phyloP scores from a whole-genome alignment of 2,329 filamentous ascomycete species.

The Chaetomiaceae sp. region DNA sequence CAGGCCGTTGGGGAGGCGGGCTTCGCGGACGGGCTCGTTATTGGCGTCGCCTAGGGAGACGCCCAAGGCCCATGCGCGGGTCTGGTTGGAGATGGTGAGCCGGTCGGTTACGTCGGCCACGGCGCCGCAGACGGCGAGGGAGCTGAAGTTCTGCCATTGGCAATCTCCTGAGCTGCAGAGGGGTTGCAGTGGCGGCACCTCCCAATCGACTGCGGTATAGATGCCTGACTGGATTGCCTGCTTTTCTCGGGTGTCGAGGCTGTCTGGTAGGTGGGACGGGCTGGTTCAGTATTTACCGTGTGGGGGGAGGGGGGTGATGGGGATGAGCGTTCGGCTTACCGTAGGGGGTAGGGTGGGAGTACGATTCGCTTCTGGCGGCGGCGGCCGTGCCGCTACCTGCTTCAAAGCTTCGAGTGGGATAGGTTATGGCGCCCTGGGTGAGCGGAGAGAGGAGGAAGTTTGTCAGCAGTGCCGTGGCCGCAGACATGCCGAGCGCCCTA shows the following conservation, averaged over 20 bases:
- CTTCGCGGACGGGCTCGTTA: slow-evolving; percentile 10
- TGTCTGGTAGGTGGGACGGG: slow-evolving; percentile 8
- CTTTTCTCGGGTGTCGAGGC: slow-evolving; percentile 24
- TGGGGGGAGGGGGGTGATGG: neutral
- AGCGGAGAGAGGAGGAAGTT: slow-evolving; percentile 24
- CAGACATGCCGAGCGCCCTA: slow-evolving; percentile 27
- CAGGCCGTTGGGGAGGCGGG: slow-evolving; percentile 24
- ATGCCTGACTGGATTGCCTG: slow-evolving; percentile 26
- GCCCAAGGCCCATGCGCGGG: neutral
- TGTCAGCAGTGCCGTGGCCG: slow-evolving; percentile 24
- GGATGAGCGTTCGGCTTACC: slow-evolving; percentile 7
- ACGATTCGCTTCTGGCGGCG: slow-evolving; percentile 21
- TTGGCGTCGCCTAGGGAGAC: slow-evolving; percentile 5
- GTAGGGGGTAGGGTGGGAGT: slow-evolving; percentile 20
- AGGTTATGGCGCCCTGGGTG: slow-evolving; percentile 25
- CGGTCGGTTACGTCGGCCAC: slow-evolving; percentile 26
- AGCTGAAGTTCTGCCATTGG: slow-evolving; percentile 23
- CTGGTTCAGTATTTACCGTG: neutral
- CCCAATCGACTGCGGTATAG: slow-evolving; percentile 16
- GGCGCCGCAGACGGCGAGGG: slow-evolving; percentile 27
- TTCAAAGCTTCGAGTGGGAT: slow-evolving; percentile 19
- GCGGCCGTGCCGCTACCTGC: slow-evolving; percentile 15
- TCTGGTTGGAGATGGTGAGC: slow-evolving; percentile 18
- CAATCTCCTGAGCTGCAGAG: slow-evolving; percentile 25
- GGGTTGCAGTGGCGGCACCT: slow-evolving; percentile 19